Base-by-base conservation (phyloP, 176 grass and related monocot genomes). In the Phyllostachys edulis region DNA sequence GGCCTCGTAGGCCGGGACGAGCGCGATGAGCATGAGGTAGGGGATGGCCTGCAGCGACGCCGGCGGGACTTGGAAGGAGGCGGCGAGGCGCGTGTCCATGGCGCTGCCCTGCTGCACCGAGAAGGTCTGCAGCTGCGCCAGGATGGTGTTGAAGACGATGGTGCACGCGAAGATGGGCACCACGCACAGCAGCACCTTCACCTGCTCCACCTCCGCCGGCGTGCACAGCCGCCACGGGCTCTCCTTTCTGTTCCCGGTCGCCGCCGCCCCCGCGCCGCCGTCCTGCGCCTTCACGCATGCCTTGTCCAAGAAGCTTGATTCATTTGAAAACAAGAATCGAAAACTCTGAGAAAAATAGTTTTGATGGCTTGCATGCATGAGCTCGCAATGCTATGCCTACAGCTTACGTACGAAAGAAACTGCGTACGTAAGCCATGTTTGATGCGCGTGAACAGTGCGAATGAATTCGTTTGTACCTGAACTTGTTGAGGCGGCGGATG, bases 61-160 rank as follows among this genome's bases (percentile, higher is more conserved):
- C 10, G 94, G 94, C 0, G 91, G 94, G 60, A 91, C 44, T 50
- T 73, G 60, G 89, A 97, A 97, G 38, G 88, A 89, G 29, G 59
- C 23, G 27, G 55, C 14, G 23, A 93, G 70, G 8, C 73, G 87
- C 41, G 88, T 84, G 89, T 91, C 76, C 94, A 97, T 97, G 82
- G 87, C 85, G 66, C 69, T 52, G 0, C 91, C 94, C 54, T 97
- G 94, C 76, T 97, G 94, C 56, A 97, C 94, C 3, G 94, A 97
- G 88, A 97, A 97, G 18, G 94, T 97, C 60, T 97, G 94, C 37
- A 97, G 87, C 79, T 97, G 94, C 6, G 91, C 91, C 0, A 97
- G 94, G 80, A 97, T 80, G 24, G 94, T 97, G 89, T 97, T 97
- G 91, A 97, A 97, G 75, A 97, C 42, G 73, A 97, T 97, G 64